These are phyloP conservation scores for Fusarium armeniacum DNA, from an alignment of 2,329 filamentous ascomycete genomes.

Conservation along the genomic window DNA sequence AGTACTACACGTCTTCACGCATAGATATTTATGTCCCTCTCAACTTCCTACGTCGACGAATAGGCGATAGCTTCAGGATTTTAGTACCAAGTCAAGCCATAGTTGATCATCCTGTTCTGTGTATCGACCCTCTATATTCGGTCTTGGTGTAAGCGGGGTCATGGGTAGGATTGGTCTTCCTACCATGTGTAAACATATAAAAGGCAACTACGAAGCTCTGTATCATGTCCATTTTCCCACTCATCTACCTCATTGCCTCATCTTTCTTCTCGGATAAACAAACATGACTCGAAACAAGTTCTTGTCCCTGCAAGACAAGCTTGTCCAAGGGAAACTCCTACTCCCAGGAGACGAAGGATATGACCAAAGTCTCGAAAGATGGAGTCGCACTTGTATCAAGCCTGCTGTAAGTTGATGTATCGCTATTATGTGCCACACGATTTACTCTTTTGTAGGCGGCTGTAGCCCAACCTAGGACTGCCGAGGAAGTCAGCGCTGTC, in stretches of 20 bases:
- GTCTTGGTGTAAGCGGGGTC: not conserved
- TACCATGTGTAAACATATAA: conserved; percentile 10
- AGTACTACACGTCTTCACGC: conserved; percentile 2
- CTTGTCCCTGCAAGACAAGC: conserved; percentile 34
- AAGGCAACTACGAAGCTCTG: conserved; percentile 3
- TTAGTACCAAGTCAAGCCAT: not conserved
- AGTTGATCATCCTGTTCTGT: not conserved
- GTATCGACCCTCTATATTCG: not conserved
- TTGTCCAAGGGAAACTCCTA: conserved; percentile 51
- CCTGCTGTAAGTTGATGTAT: conserved; percentile 48
- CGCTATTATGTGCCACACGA: not conserved
- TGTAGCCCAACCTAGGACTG: conserved; percentile 59
- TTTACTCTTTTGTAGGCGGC: conserved; percentile 55
- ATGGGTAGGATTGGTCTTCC: not conserved
- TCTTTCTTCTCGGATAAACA: not conserved
- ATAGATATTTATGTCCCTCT: not conserved
- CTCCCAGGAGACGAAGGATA: conserved; percentile 54
- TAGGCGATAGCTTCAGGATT: not conserved
- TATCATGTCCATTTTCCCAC: not conserved
- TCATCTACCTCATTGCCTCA: not conserved
- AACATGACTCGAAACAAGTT: conserved; percentile 41
- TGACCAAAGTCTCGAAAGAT: conserved; percentile 54
- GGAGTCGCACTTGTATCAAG: conserved; percentile 57
- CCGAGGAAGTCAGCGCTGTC: conserved; percentile 58
- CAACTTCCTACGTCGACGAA: not conserved